Evolutionary conservation across 1,139 yeast species (phyloP), one percentile per base, ranked within the genome.

Genomic region (Pneumocystis wakefieldiae): DNA sequence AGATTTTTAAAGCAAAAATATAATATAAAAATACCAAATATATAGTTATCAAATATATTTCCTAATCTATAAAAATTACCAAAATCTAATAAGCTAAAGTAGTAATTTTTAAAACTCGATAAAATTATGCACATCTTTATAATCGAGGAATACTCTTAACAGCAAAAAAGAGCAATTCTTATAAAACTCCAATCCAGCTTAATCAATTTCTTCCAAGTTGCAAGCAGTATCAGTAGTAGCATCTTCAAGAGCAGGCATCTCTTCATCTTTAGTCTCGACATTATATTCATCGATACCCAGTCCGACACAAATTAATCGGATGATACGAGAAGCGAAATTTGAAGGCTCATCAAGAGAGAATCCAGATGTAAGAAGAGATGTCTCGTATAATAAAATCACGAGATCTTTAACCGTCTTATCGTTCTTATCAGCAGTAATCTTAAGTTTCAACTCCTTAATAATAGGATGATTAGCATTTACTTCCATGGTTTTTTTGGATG

Each of bases 401-500:
- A 92, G 84, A 79, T 94, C 97, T 84, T 89, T 90, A 74, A 94
- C 97, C 69, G 97, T 91, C 82, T 95, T 87, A 82, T 94, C 97
- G 79, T 89, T 95, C 70, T 94, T 90, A 72, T 89, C 95, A 70
- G 88, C 85, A 73, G 90, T 97, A 75, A 92, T 97, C 85, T 92
- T 92, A 78, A 86, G 83, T 82, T 84, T 90, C 80, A 94, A 87
- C 80, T 92, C 98, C 80, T 81, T 85, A 78, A 94, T 92, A 76
- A 92, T 92, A 69, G 96, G 79, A 71, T 97, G 91, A 78, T 83
- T 86, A 80, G 99, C 97, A 74, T 97, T 92, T 73, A 92, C 90
- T 83, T 94, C 99, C 74, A 92, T 89, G 73, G 94, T 92, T 86
- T 92, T 92, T 90, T 94, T 94, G 66, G 98, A 92, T 61, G 98